Evolutionary conservation across 2,329 filamentous ascomycete species (phyloP).

Genomic region (Sclerotinia subarctica): DNA sequence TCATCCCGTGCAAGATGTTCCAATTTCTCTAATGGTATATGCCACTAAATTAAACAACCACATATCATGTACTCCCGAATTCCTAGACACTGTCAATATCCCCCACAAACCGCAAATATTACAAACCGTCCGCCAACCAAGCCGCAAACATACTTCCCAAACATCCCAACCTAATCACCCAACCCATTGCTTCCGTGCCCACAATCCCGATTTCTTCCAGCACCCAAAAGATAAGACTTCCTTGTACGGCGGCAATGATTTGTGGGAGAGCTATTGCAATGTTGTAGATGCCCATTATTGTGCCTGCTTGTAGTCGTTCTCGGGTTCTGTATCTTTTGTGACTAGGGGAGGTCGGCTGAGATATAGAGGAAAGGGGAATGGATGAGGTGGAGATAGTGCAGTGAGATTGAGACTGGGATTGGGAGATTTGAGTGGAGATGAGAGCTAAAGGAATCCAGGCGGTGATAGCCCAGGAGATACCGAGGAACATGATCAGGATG

Average conservation of each 20-base stretch:
- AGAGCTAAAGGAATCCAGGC: slow-evolving; percentile 21
- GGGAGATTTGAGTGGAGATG: slow-evolving; percentile 18
- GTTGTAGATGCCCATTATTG: slow-evolving; percentile 20
- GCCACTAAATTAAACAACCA: no score
- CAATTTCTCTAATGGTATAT: no score
- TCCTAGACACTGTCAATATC: not conserved
- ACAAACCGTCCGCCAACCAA: slow-evolving; percentile 4
- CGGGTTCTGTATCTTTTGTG: not conserved
- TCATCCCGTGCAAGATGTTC: no score
- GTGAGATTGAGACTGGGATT: not conserved
- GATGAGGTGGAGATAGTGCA: not conserved
- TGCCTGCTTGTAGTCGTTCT: slow-evolving; percentile 13
- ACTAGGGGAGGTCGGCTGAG: not conserved
- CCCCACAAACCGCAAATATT: not conserved
- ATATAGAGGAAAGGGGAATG: not conserved
- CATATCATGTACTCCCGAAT: not conserved
- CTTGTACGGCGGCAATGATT: slow-evolving; percentile 14
- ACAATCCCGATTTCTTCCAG: not conserved
- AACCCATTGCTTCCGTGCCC: slow-evolving; percentile 18
- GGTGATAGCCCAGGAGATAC: slow-evolving; percentile 20
- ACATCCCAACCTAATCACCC: slow-evolving; percentile 17
- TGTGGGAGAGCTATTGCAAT: slow-evolving; percentile 22
- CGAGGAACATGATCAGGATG: slow-evolving; percentile 14
- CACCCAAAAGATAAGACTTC: slow-evolving; percentile 15
- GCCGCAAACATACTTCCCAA: slow-evolving; percentile 10